These are phyloP conservation scores for Linaria vulgaris DNA, from an alignment of 257 asterid species.

Conservation along the genomic window DNA sequence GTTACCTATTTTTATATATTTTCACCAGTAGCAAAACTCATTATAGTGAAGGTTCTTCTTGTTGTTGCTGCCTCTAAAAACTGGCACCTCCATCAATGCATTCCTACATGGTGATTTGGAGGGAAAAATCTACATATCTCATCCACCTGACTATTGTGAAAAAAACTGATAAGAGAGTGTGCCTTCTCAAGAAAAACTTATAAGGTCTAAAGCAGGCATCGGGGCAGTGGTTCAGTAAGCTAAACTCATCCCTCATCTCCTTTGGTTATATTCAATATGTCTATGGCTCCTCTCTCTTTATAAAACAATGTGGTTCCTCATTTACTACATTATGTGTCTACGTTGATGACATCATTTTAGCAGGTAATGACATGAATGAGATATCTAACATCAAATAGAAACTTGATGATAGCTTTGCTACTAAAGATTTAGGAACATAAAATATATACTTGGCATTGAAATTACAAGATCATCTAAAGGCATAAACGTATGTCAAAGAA, in stretches of 20 bases:
- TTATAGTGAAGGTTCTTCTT: background rate
- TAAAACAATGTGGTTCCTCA: background rate
- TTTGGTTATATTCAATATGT: background rate
- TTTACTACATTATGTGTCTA: background rate
- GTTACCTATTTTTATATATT: background rate
- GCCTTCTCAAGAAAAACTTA: background rate
- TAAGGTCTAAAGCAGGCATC: background rate
- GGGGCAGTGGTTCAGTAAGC: no score
- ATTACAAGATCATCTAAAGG: no score
- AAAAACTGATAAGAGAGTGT: background rate
- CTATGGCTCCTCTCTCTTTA: background rate
- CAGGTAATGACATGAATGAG: no score
- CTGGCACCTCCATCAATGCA: background rate
- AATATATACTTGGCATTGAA: no score
- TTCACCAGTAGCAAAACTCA: background rate
- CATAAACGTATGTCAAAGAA: no score
- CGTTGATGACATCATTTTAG: no score
- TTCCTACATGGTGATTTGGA: background rate
- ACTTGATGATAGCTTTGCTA: no score
- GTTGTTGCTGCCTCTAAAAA: background rate
- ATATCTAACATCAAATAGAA: no score
- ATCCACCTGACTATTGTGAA: background rate
- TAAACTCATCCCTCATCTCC: background rate
- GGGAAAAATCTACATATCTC: background rate
- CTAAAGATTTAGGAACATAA: no score